Evolutionary conservation across 1,284 basidiomycete species (phyloP).

Genomic region (Apiotrichum sp.): DNA sequence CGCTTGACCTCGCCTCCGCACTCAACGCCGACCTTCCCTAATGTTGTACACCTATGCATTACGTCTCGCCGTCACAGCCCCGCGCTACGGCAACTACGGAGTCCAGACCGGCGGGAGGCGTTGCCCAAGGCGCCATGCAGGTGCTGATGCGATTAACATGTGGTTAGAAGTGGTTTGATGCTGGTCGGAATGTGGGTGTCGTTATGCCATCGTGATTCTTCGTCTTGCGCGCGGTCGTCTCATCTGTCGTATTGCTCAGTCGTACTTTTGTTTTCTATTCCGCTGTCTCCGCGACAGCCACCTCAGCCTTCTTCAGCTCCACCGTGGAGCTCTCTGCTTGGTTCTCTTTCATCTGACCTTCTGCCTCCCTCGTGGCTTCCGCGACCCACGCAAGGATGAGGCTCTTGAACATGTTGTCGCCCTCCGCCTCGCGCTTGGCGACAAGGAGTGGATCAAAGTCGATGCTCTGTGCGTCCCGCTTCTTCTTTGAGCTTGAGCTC

Average conservation of each 20-base stretch:
- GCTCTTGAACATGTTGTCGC: conserved; percentile 31
- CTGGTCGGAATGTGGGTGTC: too few relatives aligned
- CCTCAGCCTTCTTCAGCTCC: too few relatives aligned
- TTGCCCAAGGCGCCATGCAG: too few relatives aligned
- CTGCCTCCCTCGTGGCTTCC: conserved; percentile 25
- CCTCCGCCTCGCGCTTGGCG: conserved; percentile 32
- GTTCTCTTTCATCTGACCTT: not conserved
- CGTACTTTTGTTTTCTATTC: too few relatives aligned
- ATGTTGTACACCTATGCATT: conserved; percentile 14
- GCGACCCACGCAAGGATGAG: conserved; percentile 33
- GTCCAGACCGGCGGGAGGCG: too few relatives aligned
- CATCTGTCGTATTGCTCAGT: too few relatives aligned
- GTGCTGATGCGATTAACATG: too few relatives aligned
- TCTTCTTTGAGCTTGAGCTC: not conserved
- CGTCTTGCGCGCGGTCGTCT: too few relatives aligned
- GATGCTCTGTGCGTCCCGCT: conserved; percentile 10
- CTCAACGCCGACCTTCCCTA: conserved; percentile 16
- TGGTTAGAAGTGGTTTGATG: not conserved
- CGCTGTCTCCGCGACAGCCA: too few relatives aligned
- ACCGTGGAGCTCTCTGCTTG: too few relatives aligned
- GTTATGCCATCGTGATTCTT: too few relatives aligned
- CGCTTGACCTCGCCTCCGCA: conserved; percentile 8
- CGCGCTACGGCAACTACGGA: too few relatives aligned
- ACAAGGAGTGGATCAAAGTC: conserved; percentile 41
- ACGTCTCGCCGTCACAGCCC: not conserved